These are phyloP conservation scores for Albifimbria verrucaria DNA, from an alignment of 2,329 filamentous ascomycete genomes.

Conservation along the genomic window DNA sequence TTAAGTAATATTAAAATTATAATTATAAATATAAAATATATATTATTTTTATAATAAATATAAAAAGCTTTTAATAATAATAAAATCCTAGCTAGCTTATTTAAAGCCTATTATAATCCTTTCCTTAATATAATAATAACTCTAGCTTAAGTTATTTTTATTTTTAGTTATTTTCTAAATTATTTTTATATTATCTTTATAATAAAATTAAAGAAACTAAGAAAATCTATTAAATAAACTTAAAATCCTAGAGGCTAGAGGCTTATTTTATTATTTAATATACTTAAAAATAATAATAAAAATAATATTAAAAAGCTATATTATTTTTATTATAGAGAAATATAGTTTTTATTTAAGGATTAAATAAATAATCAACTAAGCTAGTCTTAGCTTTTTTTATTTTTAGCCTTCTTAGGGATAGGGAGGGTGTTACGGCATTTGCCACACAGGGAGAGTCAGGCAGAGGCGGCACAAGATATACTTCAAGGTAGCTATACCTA, in stretches of 20 bases:
- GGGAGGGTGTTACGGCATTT: too few relatives aligned
- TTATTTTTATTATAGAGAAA: too few relatives aligned
- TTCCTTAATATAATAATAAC: not conserved
- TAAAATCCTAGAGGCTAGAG: not conserved
- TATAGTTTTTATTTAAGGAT: too few relatives aligned
- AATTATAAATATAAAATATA: too few relatives aligned
- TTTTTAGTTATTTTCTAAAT: not conserved
- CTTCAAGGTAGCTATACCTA: too few relatives aligned
- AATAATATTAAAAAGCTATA: too few relatives aligned
- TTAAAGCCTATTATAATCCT: too few relatives aligned
- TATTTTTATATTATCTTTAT: not conserved
- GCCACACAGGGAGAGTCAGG: too few relatives aligned
- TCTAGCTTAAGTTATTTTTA: not conserved
- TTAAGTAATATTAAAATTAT: not conserved
- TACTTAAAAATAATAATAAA: not conserved
- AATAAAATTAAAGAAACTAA: not conserved
- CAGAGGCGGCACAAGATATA: too few relatives aligned
- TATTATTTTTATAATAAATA: too few relatives aligned
- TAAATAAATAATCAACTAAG: not conserved
- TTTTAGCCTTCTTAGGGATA: too few relatives aligned
- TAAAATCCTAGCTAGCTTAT: not conserved
- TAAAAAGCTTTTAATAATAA: too few relatives aligned
- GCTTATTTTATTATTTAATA: not conserved
- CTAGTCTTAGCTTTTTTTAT: not conserved
- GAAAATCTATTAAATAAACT: not conserved